Evolutionary conservation across 140 eudicot genomes (phyloP).

Genomic region (Anethum foeniculum): DNA sequence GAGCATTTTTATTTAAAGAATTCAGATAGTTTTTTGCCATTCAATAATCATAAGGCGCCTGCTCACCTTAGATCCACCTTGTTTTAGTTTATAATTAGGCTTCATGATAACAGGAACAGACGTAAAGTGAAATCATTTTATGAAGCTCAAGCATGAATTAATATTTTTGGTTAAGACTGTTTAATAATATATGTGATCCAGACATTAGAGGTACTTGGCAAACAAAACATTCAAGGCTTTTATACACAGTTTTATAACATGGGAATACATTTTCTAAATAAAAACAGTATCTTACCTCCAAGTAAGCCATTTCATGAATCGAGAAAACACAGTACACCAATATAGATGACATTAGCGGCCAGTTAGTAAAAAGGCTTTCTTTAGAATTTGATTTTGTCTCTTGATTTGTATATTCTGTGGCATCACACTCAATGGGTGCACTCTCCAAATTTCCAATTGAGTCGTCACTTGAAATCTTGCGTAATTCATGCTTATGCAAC

Average conservation of each 20-base stretch:
- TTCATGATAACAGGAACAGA: not conserved
- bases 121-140: not conserved
- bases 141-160: not conserved
- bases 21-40: not conserved
- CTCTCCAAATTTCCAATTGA: not conserved
- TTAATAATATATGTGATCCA: not conserved
- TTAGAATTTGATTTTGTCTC: not conserved
- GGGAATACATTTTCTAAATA: not conserved
- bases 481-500: not conserved
- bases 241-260: not conserved
- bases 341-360: conserved; percentile 1
- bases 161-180: not conserved
- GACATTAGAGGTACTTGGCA: not conserved
- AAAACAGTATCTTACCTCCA: not conserved
- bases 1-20: not conserved
- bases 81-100: not conserved
- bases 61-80: not conserved
- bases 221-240: not conserved
- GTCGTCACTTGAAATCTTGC: not conserved
- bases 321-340: not conserved
- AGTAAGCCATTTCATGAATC: conserved; percentile 1
- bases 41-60: not conserved
- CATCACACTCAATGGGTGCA: not conserved
- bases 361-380: not conserved
- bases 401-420: not conserved